A percentile compares a stretch with the other conserved stretches of the same genome.
phyloP scores from a whole-genome alignment of 2,329 filamentous ascomycete species.

The Penicillium freii region DNA sequence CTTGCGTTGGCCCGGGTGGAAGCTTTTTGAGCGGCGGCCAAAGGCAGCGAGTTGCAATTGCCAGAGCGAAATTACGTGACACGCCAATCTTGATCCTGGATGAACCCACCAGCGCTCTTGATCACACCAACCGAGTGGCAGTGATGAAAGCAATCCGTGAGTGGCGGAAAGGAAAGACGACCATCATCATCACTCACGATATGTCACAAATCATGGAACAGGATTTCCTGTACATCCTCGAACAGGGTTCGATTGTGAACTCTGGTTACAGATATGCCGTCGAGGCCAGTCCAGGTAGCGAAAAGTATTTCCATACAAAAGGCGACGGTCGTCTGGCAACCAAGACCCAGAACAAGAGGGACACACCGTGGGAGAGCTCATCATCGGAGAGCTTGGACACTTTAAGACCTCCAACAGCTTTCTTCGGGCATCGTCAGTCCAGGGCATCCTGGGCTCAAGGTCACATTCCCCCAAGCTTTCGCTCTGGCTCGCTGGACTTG shows the following conservation, averaged over 20 bases:
- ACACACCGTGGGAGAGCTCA: not conserved
- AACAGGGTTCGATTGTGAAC: conserved; percentile 65
- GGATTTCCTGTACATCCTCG: conserved; percentile 80
- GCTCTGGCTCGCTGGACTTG: conserved; percentile 10
- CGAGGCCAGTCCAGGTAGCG: conserved; percentile 33
- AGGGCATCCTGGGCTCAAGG: conserved; percentile 14
- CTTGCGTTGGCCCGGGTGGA: conserved; percentile 67
- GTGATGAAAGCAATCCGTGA: conserved; percentile 72
- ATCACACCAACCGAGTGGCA: conserved; percentile 64
- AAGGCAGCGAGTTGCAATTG: conserved; percentile 75
- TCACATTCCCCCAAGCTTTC: conserved; percentile 14
- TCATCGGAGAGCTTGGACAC: not conserved
- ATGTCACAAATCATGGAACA: conserved; percentile 68
- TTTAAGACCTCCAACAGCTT: not conserved
- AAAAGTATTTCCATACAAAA: conserved; percentile 20
- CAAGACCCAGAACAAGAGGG: not conserved
- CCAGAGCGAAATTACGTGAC: conserved; percentile 72
- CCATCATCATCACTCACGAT: conserved; percentile 91
- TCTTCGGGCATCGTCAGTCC: not conserved
- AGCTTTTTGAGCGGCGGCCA: conserved; percentile 79
- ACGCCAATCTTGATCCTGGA: conserved; percentile 81
- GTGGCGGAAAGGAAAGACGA: conserved; percentile 80
- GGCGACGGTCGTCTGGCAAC: not conserved
- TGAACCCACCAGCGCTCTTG: conserved; percentile 82
- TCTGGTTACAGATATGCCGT: conserved; percentile 64